These are phyloP conservation scores for Exophiala sp. DNA, from an alignment of 2,329 filamentous ascomycete genomes.

Conservation along the genomic window DNA sequence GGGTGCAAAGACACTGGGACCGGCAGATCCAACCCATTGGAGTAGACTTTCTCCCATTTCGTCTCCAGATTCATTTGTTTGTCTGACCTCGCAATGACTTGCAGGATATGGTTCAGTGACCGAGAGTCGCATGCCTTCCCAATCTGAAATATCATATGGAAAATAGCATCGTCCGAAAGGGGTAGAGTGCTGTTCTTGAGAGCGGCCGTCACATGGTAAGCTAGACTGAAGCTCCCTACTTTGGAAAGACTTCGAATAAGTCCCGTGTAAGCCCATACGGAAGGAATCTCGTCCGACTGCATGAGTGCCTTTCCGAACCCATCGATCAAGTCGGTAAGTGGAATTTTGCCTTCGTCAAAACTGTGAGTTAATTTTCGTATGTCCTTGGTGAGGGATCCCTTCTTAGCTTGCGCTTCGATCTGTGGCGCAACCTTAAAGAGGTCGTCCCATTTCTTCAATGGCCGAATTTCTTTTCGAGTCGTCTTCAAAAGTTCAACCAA, in stretches of 20 bases:
- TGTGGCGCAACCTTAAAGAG: conserved; percentile 10
- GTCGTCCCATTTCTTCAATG: conserved; percentile 7
- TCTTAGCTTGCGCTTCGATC: conserved; percentile 12
- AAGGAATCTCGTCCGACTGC: conserved; percentile 16
- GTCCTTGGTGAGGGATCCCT: conserved; percentile 7
- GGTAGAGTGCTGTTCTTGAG: conserved; percentile 20
- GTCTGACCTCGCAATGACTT: conserved; percentile 12
- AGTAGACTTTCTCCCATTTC: conserved; percentile 17
- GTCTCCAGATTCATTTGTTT: conserved; percentile 11
- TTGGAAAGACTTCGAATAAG: conserved; percentile 19
- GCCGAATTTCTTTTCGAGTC: conserved; percentile 16
- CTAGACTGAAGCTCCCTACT: conserved; percentile 11
- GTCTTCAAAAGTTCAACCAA: conserved; percentile 14
- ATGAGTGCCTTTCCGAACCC: conserved; percentile 20
- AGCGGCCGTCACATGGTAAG: conserved; percentile 19
- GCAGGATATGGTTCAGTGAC: conserved; percentile 17
- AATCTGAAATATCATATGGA: conserved; percentile 17
- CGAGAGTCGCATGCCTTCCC: conserved; percentile 17
- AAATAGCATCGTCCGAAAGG: conserved; percentile 17
- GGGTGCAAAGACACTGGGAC: conserved; percentile 20
- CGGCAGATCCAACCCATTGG: conserved; percentile 21
- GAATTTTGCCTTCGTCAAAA: conserved; percentile 14
- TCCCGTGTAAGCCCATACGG: conserved; percentile 14
- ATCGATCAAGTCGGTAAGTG: conserved; percentile 14
- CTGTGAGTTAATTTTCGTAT: conserved; percentile 15